Evolutionary conservation across 768 basidiomycete genomes (phyloP), one percentile per base, ranked within the genome.

Genomic region (Ramaria rubella): DNA sequence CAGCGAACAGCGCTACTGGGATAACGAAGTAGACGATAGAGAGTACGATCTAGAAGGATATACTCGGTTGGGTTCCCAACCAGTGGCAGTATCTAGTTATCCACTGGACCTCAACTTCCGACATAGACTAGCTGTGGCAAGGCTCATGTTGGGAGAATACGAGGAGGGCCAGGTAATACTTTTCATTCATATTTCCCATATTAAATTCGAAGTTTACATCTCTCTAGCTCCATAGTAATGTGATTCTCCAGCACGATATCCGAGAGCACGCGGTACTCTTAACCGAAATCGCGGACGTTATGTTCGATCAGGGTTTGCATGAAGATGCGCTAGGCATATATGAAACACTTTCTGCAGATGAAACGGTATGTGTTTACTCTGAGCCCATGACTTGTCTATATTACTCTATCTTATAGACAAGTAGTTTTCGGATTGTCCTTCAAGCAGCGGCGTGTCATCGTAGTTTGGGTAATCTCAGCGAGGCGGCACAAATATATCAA

Each of bases 391-490:
- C 49, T 4, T 51, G 33, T 15, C 30, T 50, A 11, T 23, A 24
- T 58, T 17, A 57, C 19, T 53, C 21, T 19, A 17, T 5, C 21
- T 40, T 45, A 4, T 58, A 94, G 90, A 90, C 90, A 1, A 90
- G 82, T 64, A 81, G 82, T 60, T 60, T 87, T 33, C 81, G 86
- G 61, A 71, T 88, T 30, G 75, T 92, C 0, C 72, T 86, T 29
- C 89, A 89, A 64, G 86, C 91, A 3, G 92, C 89, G 2, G 79
- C 83, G 1, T 96, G 94, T 66, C 81, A 87, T 48, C 82, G 87
- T 21, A 84, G 86, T 75, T 70, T 85, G 26, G 87, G 87, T 31
- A 83, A 91, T 50, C 68, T 86, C 51, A 78, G 79, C 31, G 87
- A 87, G 40, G 91, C 94, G 0, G 81, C 83, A 1, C 85, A 93